Conservation (phyloP, 2,329 filamentous ascomycete genomes). For the Calonectria pseudoreteaudii region DNA sequence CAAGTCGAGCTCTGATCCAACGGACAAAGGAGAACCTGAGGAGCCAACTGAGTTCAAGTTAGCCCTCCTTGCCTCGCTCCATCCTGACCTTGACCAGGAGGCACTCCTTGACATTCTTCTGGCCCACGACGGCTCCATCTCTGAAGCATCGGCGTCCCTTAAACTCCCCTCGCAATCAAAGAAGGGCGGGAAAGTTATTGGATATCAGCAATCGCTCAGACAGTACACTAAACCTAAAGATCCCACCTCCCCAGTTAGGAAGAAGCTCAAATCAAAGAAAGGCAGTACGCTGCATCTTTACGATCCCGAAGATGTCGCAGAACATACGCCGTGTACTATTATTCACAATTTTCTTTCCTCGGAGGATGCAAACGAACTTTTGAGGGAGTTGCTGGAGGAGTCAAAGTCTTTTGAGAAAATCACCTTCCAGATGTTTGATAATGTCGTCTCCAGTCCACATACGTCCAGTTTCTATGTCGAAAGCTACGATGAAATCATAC, state of each 20-base stretch:
- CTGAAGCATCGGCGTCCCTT: constrained; percentile 71
- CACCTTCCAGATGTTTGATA: constrained; percentile 89
- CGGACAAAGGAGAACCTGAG: constrained; percentile 59
- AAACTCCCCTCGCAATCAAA: constrained; percentile 45
- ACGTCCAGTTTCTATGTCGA: constrained; percentile 87
- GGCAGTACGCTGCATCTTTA: constrained; percentile 88
- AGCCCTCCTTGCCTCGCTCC: constrained; percentile 82
- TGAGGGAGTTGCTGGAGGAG: constrained; percentile 82
- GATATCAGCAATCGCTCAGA: constrained; percentile 73
- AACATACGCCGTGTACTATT: constrained; percentile 89
- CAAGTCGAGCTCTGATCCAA: constrained; percentile 50
- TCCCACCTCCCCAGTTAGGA: constrained; percentile 50
- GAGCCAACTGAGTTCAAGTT: constrained; percentile 93
- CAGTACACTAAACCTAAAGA: constrained; percentile 54
- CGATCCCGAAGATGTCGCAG: constrained; percentile 82
- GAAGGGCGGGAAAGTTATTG: constrained; percentile 53
- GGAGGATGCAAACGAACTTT: constrained; percentile 77
- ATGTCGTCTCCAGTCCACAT: constrained; percentile 86
- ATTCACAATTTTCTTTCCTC: constrained; percentile 88
- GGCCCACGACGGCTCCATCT: constrained; percentile 81
- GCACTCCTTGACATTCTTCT: constrained; percentile 83
- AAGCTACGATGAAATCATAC: constrained; percentile 73
- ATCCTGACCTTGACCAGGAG: constrained; percentile 73
- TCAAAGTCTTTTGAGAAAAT: constrained; percentile 76
- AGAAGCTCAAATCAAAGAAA: constrained; percentile 74